Base-by-base conservation (phyloP, 768 basidiomycete genomes). In the Inosperma sp. region DNA sequence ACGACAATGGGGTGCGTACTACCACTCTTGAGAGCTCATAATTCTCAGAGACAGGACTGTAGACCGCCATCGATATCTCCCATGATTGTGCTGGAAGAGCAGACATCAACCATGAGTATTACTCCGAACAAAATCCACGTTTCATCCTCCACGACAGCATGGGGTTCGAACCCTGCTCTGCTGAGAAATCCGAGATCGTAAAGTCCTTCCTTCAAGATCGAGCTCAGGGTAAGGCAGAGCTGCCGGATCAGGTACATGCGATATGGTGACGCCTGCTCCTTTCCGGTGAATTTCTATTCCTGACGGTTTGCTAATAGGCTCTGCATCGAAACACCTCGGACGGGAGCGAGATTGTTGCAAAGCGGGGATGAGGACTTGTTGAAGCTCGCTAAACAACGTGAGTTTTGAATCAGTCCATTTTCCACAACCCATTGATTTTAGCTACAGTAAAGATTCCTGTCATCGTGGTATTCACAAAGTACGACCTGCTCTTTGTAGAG, bases 391-490 rank as follows among this genome's bases (percentile, higher is more conserved):
- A 31, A 43, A 34, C 42, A 56, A 46, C 40, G 56, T 58, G 23
- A 47, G 51, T 27, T 31, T 39, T 22, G 40, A 26, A 26, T 29
- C 13, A 45, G 16, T 4, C 5, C 52, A 33, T 33, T 33, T 19
- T 42, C 10, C 5, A 12, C 23, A 27, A 27, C 21, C 23, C 22
- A 42, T 34, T 35, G 30, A 17, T n/a, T 35, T 16, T 1, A 23
- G 30, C 10, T 25, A 7, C 31, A 63, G 59, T 52, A 8, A 25
- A 23, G 16, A 55, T 65, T 35, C 65, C 66, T 12, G 42, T 66
- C 40, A 59, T 68, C 23, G 59, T 56, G 13, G 60, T 68, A n/a
- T 68, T 68, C 52, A 68, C 67, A 8, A 66, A 68, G 49, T 67
- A 64, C 35, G 67, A 68, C 52, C 42, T 53, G 14, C 60, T 67